Evolutionary conservation across 306 rosid species (phyloP).

Genomic region (Hippophae tibetana): DNA sequence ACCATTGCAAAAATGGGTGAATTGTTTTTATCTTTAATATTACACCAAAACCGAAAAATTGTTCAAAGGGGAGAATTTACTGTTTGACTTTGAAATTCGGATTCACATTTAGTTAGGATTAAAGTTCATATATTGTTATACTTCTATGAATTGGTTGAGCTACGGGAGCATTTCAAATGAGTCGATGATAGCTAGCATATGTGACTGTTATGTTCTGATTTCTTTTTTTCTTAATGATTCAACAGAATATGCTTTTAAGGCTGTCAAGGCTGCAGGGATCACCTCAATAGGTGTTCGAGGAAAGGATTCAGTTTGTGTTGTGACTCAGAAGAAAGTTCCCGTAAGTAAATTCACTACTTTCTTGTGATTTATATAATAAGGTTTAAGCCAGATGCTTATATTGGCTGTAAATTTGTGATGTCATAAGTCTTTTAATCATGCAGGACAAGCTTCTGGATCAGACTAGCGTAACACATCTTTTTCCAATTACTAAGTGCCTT

Average conservation of each 20-base stretch:
- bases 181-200: neutral
- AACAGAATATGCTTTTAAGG: conserved; percentile 95
- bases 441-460: conserved; percentile 99
- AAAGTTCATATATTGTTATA: too few species aligned
- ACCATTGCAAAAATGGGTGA: too few species aligned
- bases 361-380: neutral
- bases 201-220: conserved; percentile 12
- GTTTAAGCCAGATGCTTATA: conserved; percentile 4
- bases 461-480: conserved; percentile 88
- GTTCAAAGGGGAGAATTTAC: too few species aligned
- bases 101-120: too few species aligned
- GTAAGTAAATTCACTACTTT: conserved; percentile 38
- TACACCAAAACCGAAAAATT: too few species aligned
- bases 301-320: conserved; percentile 89
- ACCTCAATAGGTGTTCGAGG: conserved; percentile 94
- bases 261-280: conserved; percentile 88
- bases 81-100: too few species aligned
- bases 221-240: conserved; percentile 18
- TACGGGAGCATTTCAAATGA: neutral
- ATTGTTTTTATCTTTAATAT: too few species aligned
- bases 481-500: conserved; percentile 80
- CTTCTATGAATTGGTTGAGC: too few species aligned
- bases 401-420: neutral
- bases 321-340: conserved; percentile 97
- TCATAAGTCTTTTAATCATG: conserved; percentile 11